phyloP scores from a whole-genome alignment of 1,284 basidiomycete species.

The Wallemia ichthyophaga region DNA sequence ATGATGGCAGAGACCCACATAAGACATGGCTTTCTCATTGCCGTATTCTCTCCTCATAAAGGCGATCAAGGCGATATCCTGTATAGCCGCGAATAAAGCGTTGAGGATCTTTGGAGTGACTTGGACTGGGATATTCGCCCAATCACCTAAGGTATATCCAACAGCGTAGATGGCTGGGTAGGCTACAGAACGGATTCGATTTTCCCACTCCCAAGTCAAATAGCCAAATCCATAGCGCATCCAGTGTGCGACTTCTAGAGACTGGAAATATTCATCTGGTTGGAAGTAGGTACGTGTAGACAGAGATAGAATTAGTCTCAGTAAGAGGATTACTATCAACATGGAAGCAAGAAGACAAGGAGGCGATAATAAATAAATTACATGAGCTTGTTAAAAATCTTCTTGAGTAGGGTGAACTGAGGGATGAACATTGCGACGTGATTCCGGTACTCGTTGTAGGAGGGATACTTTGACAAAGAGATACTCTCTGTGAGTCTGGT shows the following conservation, averaged over 20 bases:
- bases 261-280: conserved; percentile 91
- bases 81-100: background rate
- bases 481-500: background rate
- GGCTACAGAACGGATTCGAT: conserved; percentile 14
- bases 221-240: conserved; percentile 72
- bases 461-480: background rate
- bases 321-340: background rate
- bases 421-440: background rate
- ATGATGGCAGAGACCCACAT: background rate
- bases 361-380: background rate
- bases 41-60: background rate
- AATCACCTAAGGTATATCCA: background rate
- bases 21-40: background rate
- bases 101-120: background rate
- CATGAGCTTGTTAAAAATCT: background rate
- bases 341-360: background rate
- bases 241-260: conserved; percentile 67
- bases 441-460: background rate
- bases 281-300: conserved; percentile 69
- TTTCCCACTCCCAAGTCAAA: conserved; percentile 86
- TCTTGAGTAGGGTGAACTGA: background rate
- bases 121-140: background rate
- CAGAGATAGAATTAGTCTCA: conserved; percentile 20
- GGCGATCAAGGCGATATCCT: background rate
- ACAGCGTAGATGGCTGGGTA: background rate